Conservation (phyloP, 148 eudicot species). For the Oxyria digyna region DNA sequence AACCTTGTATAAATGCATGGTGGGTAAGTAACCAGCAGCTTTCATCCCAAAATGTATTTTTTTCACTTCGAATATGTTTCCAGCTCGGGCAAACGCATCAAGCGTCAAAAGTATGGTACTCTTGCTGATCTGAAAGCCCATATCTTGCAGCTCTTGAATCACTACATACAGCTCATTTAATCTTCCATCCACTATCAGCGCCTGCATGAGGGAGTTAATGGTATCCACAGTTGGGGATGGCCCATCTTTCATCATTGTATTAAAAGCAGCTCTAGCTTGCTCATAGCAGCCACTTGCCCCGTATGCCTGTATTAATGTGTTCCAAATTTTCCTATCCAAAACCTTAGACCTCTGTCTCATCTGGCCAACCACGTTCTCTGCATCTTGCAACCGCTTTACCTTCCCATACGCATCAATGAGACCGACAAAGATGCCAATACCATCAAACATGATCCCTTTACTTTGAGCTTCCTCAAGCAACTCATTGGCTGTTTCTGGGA, state of each 20-base stretch:
- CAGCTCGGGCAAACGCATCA: slow-evolving; percentile 83
- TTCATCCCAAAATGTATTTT: slow-evolving; percentile 92
- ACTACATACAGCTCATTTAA: slow-evolving; percentile 75
- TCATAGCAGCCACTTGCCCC: slow-evolving; percentile 73
- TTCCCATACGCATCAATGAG: slow-evolving; percentile 77
- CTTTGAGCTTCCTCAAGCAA: slow-evolving; percentile 51
- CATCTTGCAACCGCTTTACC: slow-evolving; percentile 50
- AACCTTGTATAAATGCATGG: slow-evolving; percentile 86
- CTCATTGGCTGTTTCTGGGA: slow-evolving; percentile 80
- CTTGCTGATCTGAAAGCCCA: slow-evolving; percentile 92
- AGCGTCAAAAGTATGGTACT: slow-evolving; percentile 84
- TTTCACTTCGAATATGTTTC: slow-evolving; percentile 89
- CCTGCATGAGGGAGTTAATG: slow-evolving; percentile 70
- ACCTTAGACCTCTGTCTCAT: slow-evolving; percentile 44
- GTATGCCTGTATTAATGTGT: slow-evolving; percentile 68
- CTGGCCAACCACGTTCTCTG: slow-evolving; percentile 59
- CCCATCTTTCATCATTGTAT: slow-evolving; percentile 97
- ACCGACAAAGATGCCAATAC: slow-evolving; percentile 35
- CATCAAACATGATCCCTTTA: slow-evolving; percentile 32
- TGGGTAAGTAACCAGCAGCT: slow-evolving; percentile 93
- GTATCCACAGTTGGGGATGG: slow-evolving; percentile 83
- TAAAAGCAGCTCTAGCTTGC: slow-evolving; percentile 96
- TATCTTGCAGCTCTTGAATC: slow-evolving; percentile 90
- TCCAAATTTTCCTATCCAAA: slow-evolving; percentile 78
- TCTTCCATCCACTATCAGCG: slow-evolving; percentile 71